Base-by-base conservation (phyloP, 352 stramenopile species). In the Phytophthora idaei region DNA sequence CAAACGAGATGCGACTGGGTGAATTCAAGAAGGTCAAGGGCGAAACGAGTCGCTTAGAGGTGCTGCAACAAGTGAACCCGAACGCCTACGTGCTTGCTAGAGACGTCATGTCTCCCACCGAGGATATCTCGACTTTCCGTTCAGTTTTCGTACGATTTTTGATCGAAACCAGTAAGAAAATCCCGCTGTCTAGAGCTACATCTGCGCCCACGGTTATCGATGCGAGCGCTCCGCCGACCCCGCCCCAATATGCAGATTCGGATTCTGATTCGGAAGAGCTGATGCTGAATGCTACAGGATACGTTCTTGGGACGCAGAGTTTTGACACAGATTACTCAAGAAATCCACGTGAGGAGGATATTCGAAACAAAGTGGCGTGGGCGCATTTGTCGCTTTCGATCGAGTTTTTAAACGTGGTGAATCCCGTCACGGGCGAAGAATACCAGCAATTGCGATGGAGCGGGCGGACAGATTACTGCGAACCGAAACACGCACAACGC, bases 111-210 rank as follows among this genome's bases (percentile, higher is more conserved):
- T 73, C 64, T 12, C 71, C 68, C 2, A 62, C 64, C 0, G 25
- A 66, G 6, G 76, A 81, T 31, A 64, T 70, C 34, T 47, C 32
- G 10, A 66, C 47, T 8, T 83, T 81, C 58, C 69, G 76, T 4
- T 81, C 76, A 0, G 60, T 83, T 1, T 83, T 75, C 51, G 34
- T 83, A 21, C 76, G 73, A 7, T 83, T 77, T 29, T 61, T 74
- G 6, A 81, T 80, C 7, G 71, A 79, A 21, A 77, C 64, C 3
- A 66, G 27, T 10, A 57, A 58, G 14, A 70, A 67, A 21, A 60
- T 70, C 32, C 47, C 56, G 14, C 21, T 44, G 6, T 69, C 48
- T 2, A 25, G 25, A 21, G 29, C 47, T 3, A 14, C 41, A 25
- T 47, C 27, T 5, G 21, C 50, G 15, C 15, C 49, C 1, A 55